A percentile compares a stretch with the other conserved stretches of the same genome.
Conservation (phyloP, 192 early-diverging fungal species). For the Coemansia asiatica region DNA sequence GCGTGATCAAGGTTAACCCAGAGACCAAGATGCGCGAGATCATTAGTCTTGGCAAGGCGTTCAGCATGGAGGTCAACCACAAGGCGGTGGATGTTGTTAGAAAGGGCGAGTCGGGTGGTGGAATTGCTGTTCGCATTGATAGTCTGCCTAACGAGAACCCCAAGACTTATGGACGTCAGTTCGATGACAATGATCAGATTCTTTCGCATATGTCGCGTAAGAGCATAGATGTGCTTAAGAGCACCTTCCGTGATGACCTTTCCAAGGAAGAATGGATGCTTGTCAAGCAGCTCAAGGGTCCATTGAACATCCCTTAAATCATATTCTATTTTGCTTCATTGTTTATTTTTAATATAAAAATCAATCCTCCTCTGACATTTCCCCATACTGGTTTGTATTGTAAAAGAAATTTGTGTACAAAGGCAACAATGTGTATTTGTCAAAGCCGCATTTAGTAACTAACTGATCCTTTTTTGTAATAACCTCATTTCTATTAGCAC, state of each 20-base stretch:
- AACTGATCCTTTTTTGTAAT: too few relatives aligned
- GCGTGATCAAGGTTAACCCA: slow-evolving; percentile 74
- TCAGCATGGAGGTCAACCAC: slow-evolving; percentile 90
- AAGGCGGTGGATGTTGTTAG: slow-evolving; percentile 79
- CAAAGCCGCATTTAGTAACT: too few relatives aligned
- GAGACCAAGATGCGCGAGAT: slow-evolving; percentile 73
- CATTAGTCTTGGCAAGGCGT: slow-evolving; percentile 81
- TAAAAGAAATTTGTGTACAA: background rate
- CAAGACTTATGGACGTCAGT: slow-evolving; percentile 92
- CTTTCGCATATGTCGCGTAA: slow-evolving; percentile 80
- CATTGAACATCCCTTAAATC: slow-evolving; percentile 52
- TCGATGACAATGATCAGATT: slow-evolving; percentile 77
- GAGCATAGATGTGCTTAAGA: slow-evolving; percentile 95
- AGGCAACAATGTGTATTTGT: too few relatives aligned
- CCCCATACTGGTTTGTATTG: background rate
- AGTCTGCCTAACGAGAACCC: slow-evolving; percentile 77
- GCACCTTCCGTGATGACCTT: slow-evolving; percentile 89
- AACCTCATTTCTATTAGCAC: too few relatives aligned
- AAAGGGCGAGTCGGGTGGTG: slow-evolving; percentile 78
- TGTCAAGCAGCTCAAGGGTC: slow-evolving; percentile 76
- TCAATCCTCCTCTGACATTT: background rate
- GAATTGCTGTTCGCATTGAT: slow-evolving; percentile 92
- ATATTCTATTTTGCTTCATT: background rate
- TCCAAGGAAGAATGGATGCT: slow-evolving; percentile 85
- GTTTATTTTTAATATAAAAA: background rate